Evolutionary conservation across 805 yeast genomes (phyloP).

Genomic region (Schwanniomyces yamadae): DNA sequence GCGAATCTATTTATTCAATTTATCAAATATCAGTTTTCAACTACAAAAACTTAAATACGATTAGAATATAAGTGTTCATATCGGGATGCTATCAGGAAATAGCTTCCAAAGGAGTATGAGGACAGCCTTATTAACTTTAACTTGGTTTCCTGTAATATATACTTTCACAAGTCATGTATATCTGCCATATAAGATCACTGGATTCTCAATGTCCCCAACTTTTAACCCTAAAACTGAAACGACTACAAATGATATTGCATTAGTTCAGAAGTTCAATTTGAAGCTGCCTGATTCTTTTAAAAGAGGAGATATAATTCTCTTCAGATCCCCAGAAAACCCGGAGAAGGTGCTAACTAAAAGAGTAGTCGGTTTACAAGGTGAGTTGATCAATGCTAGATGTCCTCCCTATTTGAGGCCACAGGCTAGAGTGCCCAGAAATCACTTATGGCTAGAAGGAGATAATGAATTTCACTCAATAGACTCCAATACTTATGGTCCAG

Average conservation of each 20-base stretch:
- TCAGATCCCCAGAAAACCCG: constrained; percentile 82
- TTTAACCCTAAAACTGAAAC: constrained; percentile 64
- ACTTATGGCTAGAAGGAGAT: constrained; percentile 95
- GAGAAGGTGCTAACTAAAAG: constrained; percentile 75
- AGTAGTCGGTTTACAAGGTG: constrained; percentile 74
- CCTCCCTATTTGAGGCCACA: constrained; percentile 62
- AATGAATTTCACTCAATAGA: constrained; percentile 76
- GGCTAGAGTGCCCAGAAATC: constrained; percentile 70
- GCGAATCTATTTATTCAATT: too few species aligned
- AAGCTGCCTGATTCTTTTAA: constrained; percentile 46
- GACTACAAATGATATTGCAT: constrained; percentile 55
- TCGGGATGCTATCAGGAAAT: background rate
- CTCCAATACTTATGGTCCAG: constrained; percentile 85
- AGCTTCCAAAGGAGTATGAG: constrained; percentile 11
- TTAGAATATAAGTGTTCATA: too few species aligned
- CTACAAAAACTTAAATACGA: too few species aligned
- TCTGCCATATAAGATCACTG: constrained; percentile 72
- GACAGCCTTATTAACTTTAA: constrained; percentile 28
- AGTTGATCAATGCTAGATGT: constrained; percentile 56
- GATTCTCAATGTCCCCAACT: constrained; percentile 87
- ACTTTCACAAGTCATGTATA: constrained; percentile 68
- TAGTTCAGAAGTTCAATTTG: constrained; percentile 64
- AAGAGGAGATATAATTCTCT: constrained; percentile 70
- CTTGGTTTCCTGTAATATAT: constrained; percentile 80
- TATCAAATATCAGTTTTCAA: too few species aligned